phyloP scores from a whole-genome alignment of 139 green algal genomes.

The Auxenochlorella pyrenoidosa region DNA sequence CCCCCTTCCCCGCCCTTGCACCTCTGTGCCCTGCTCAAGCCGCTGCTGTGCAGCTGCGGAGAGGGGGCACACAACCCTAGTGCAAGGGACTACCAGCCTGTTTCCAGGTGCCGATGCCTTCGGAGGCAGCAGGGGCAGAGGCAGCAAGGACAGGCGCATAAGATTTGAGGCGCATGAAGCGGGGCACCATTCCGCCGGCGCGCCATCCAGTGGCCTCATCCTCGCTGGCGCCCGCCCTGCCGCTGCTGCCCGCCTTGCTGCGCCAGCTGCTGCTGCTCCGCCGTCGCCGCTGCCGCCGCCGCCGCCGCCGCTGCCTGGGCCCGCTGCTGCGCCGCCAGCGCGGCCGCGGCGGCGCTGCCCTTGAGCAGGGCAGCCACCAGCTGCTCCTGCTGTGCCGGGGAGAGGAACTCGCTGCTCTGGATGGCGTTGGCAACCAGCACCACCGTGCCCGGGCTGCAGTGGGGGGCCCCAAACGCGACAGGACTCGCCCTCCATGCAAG shows the following conservation, averaged over 20 bases:
- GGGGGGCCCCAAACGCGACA: too few species aligned
- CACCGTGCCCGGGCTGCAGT: conserved; percentile 20
- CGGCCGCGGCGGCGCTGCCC: neutral
- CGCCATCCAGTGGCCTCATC: neutral
- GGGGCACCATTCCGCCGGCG: too few species aligned
- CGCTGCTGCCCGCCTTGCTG: conserved; percentile 9
- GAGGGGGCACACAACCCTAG: too few species aligned
- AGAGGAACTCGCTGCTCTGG: conserved; percentile 42
- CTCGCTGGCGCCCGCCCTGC: neutral
- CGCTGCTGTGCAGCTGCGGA: too few species aligned
- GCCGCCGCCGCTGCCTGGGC: neutral
- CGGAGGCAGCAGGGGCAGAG: too few species aligned
- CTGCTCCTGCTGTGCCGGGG: conserved; percentile 41
- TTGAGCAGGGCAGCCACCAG: conserved; percentile 41
- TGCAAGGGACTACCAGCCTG: too few species aligned
- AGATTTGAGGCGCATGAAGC: too few species aligned
- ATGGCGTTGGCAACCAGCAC: conserved; percentile 61
- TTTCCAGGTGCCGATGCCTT: too few species aligned
- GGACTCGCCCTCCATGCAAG: too few species aligned
- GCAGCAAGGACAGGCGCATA: too few species aligned
- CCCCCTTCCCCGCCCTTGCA: too few species aligned
- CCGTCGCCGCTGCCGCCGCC: neutral
- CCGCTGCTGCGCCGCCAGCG: conserved; percentile 9
- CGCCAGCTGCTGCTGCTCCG: neutral
- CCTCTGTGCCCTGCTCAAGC: too few species aligned